Conservation (phyloP, 1,284 basidiomycete genomes). For the Kwoniella shivajii region DNA sequence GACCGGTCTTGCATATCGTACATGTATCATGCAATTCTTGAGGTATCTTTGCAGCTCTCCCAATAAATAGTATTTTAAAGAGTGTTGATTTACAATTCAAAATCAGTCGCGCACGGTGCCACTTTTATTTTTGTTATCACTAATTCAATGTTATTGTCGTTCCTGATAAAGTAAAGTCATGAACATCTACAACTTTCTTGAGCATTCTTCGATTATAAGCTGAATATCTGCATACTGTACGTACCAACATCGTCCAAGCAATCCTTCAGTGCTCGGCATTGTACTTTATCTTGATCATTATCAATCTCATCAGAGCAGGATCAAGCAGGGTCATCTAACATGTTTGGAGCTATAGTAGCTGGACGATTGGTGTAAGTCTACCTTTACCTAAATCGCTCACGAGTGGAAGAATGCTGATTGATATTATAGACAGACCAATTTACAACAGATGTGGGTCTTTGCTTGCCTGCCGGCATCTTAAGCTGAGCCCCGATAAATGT, state of each 20-base stretch:
- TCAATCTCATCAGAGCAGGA: not conserved
- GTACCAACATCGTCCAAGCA: too few species aligned
- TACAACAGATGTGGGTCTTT: conserved; percentile 48
- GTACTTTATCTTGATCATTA: not conserved
- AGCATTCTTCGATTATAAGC: not conserved
- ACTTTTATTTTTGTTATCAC: not conserved
- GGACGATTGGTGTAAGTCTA: conserved; percentile 51
- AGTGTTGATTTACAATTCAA: too few species aligned
- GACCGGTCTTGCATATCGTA: too few species aligned
- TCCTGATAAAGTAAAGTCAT: not conserved
- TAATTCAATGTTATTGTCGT: not conserved
- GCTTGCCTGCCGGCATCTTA: too few species aligned
- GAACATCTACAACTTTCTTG: conserved; percentile 6
- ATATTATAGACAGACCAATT: conserved; percentile 49
- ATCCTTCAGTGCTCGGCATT: not conserved
- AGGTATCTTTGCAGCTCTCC: too few species aligned
- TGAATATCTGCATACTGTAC: not conserved
- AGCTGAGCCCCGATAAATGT: too few species aligned
- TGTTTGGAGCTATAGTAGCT: conserved; percentile 55
- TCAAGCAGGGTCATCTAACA: conserved; percentile 18
- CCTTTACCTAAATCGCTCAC: not conserved
- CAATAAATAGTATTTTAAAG: too few species aligned
- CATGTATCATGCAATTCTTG: too few species aligned
- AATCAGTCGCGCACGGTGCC: conserved; percentile 6
- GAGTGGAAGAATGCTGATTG: not conserved